These are phyloP conservation scores for Suhomyces panamericanus DNA, from an alignment of 1,139 yeast species.

Conservation along the genomic window DNA sequence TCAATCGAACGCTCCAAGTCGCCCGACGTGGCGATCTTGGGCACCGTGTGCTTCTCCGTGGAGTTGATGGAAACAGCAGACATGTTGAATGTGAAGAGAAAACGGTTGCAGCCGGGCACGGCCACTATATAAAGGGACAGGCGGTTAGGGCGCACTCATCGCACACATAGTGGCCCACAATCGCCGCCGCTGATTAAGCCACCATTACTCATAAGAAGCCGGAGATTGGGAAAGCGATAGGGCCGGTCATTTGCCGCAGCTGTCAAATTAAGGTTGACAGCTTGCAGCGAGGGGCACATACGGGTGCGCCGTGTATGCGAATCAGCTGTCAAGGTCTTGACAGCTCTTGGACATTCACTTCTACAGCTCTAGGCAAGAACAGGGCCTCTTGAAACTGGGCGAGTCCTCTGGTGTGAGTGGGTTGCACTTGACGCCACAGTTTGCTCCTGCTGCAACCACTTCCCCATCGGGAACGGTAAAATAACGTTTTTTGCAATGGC, in stretches of 20 bases:
- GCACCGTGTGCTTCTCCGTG: not conserved
- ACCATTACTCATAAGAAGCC: too few relatives aligned
- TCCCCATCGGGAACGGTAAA: too few relatives aligned
- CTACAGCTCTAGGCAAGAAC: too few relatives aligned
- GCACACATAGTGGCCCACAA: not conserved
- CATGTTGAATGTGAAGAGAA: slow-evolving; percentile 2
- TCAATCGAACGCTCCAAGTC: slow-evolving; percentile 16
- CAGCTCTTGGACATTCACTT: too few relatives aligned
- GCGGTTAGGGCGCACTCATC: not conserved
- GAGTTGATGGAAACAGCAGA: slow-evolving; percentile 1
- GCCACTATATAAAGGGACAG: not conserved
- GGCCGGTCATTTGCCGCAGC: too few relatives aligned
- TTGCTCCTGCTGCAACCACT: too few relatives aligned
- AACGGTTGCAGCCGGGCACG: not conserved
- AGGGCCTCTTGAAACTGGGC: too few relatives aligned
- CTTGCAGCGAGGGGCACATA: not conserved
- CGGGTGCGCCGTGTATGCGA: not conserved
- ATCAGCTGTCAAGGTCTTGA: not conserved
- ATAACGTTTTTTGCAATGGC: not conserved
- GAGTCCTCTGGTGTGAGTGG: too few relatives aligned
- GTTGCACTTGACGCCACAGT: too few relatives aligned
- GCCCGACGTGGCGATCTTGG: slow-evolving; percentile 3
- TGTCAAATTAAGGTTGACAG: not conserved
- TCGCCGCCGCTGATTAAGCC: too few relatives aligned
- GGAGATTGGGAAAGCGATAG: too few relatives aligned